Base-by-base conservation (phyloP, 345 rosid genomes). In the Citrus glauca region DNA sequence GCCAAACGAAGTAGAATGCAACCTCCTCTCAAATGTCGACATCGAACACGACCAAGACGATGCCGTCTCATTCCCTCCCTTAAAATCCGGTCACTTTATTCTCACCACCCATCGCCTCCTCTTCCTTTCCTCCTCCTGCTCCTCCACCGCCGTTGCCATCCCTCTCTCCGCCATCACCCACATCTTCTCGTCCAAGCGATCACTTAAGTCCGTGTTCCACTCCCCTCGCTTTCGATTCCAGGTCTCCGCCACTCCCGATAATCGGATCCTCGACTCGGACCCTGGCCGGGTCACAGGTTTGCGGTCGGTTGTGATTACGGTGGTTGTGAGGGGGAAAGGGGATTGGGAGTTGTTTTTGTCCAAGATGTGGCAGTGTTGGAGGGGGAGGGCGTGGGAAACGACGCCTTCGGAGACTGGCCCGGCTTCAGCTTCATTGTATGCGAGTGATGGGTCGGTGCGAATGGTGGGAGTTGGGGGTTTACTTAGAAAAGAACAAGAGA, bases 381-480 rank as follows among this genome's bases (percentile, higher is more conserved):
- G 89, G 77, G 92, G 84, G 13, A 90, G 90, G 71, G 98, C 88
- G 30, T 92, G 97, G 97, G 97, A 90, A 80, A 85, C 74, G 61
- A 85, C 81, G n/a, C 4, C 68, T 35, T 71, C 63, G 76, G 74
- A 32, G 71, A 73, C 33, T 25, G 86, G 25, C 35, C 75, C 88
- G 10, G 82, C 68, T 11, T 53, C 81, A 17, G 90, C 91, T 76
- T 92, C 97, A 62, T 81, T 91, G 25, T 93, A 91, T 56, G 88
- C 90, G 33, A 92, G 86, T 68, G 98, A 93, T 69, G 97, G 94
- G 38, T 77, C 90, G 27, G 91, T 94, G 87, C 90, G 98, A 87
- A 85, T 96, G 94, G 95, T 89, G 27, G 99, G 99, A n/a, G 90
- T 96, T 14, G 87, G 97, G 25, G 97, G 99, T n/a, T 92, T 96